phyloP scores from a whole-genome alignment of 495 filamentous ascomycete species.

The Jackrogersella minutella region DNA sequence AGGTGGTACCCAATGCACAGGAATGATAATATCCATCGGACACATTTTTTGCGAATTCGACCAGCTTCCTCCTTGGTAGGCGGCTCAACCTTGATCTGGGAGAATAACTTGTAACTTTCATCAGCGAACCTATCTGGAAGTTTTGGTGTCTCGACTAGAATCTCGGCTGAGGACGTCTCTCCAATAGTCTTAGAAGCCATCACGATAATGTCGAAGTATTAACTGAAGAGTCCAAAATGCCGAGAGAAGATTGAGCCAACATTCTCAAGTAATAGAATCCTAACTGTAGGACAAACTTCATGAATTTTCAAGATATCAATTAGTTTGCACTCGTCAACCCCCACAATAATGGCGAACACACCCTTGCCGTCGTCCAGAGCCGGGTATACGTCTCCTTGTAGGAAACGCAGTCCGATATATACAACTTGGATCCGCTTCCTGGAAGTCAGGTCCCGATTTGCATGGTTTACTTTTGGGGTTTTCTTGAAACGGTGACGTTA shows the following conservation, averaged over 20 bases:
- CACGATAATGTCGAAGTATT: background rate
- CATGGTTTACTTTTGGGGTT: conserved; percentile 2
- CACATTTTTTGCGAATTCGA: conserved; percentile 50
- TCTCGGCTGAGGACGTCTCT: conserved; percentile 9
- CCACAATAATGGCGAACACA: conserved; percentile 27
- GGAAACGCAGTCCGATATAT: conserved; percentile 8
- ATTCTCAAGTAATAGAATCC: background rate
- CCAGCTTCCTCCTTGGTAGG: conserved; percentile 49
- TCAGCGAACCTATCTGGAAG: conserved; percentile 52
- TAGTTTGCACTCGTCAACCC: conserved; percentile 9
- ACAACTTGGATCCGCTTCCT: background rate
- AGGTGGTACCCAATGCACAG: conserved; percentile 55
- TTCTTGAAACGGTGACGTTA: conserved; percentile 8
- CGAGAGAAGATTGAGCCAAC: background rate
- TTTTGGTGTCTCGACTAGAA: conserved; percentile 35
- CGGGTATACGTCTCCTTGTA: conserved; percentile 10
- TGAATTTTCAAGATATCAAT: background rate
- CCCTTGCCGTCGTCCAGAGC: conserved; percentile 13
- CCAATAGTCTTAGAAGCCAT: conserved; percentile 25
- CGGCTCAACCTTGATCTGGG: conserved; percentile 49
- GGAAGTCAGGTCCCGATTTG: conserved; percentile 3
- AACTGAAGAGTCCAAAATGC: background rate
- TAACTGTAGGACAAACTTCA: conserved; percentile 8
- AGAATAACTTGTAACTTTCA: conserved; percentile 56
- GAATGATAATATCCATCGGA: conserved; percentile 54